Conservation (phyloP, 306 rosid genomes). For the Spatholobus suberectus region DNA sequence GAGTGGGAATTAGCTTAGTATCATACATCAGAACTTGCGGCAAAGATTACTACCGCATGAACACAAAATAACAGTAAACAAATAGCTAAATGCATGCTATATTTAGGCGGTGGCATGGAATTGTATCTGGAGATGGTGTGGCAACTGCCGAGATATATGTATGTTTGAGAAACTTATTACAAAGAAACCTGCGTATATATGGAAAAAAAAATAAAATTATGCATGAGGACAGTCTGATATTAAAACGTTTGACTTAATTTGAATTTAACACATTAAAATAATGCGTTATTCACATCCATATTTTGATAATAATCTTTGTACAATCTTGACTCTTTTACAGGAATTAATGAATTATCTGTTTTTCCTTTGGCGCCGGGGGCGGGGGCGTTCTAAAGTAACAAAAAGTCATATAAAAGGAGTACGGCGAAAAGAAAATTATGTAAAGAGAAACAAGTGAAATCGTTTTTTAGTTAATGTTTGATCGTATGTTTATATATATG, state of each 20-base stretch:
- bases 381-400: no score
- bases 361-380: no score
- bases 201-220: background rate
- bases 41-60: background rate
- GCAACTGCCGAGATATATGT: background rate
- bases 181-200: background rate
- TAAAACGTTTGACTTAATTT: background rate
- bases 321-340: no score
- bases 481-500: no score
- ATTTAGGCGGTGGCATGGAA: background rate
- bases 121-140: background rate
- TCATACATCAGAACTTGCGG: background rate
- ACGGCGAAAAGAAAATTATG: no score
- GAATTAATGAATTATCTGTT: no score
- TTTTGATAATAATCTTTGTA: no score
- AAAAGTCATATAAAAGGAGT: no score
- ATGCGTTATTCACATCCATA: background rate
- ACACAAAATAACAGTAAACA: background rate
- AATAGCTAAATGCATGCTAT: background rate
- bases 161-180: background rate
- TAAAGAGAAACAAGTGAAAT: no score
- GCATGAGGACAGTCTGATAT: background rate
- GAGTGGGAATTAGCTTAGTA: background rate
- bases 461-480: no score
- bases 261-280: constrained; percentile 20